Evolutionary conservation across 495 filamentous ascomycete species (phyloP), one percentile per base, ranked within the genome.

Genomic region (Oidiodendron maius): DNA sequence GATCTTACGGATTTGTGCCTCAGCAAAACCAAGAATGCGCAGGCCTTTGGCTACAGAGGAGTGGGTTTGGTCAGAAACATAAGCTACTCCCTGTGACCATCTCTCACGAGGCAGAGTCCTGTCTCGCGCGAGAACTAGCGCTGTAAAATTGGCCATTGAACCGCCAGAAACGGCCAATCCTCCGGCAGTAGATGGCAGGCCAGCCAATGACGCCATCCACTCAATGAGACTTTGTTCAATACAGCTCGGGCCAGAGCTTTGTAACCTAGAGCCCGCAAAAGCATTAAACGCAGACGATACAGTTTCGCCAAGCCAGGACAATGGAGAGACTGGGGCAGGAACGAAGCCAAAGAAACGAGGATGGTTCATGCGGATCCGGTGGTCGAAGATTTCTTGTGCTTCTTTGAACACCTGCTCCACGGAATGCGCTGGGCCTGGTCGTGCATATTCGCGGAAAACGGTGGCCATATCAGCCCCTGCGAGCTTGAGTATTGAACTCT

Each of bases 71-170:
- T 60, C 57, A 1, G 57, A 59, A 3, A 64, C 30, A 34, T 64
- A 66, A 3, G 45, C 51, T 4, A 62, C 53, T 1, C 51, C 63
- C 9, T 46, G 15, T 22, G 41, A 21, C 2, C 40, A 22, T n/a
- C n/a, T n/a, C 40, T 18, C 40, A 17, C 46, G 42, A 5, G 38
- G 34, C 2, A 61, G 26, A 11, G 22, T 49, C 11, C 52, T 34
- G 45, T 64, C 61, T 5, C 61, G 50, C 5, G 61, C 61, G n/a
- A 57, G 15, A 5, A 48, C 44, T 8, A 64, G 39, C 6, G 48
- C 58, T 9, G 44, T 60, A 22, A 64, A 38, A 36, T 64, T 64
- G 10, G 58, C 61, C 53, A 64, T 58, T 9, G 59, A 59, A 8
- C 59, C 61, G 10, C 61, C 59, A 10, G 61, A 64, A 1, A 61